Evolutionary conservation across 2,329 filamentous ascomycete genomes (phyloP), one percentile per base, ranked within the genome.

Genomic region (Diplodia mutila): DNA sequence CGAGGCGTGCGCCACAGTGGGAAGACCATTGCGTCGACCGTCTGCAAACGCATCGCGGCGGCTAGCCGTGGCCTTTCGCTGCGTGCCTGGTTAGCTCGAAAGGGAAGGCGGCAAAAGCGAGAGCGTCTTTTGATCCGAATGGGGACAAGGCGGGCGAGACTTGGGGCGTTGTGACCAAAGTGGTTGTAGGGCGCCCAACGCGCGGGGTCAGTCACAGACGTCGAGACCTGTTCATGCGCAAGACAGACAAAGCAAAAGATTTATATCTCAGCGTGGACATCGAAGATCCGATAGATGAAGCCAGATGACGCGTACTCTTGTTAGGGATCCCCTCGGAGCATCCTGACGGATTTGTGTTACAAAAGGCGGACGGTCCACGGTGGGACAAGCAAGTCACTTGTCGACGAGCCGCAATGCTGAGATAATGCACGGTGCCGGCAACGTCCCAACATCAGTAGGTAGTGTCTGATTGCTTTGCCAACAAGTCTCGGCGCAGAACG

Each of bases 201-300:
- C 21, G 23, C 21, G 34, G 23, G 42, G 37, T 18, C 53, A 37
- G 53, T 46, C 42, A 42, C 14, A 46, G 29, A 37, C 21, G 53
- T 29, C 27, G 21, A n/a, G 34, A 21, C 37, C 34, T 39, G 34
- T 14, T 29, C 55, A 59, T n/a, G 55, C 55, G 55, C 55, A 23
- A 59, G 55, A 46, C 55, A 59, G 42, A 46, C 14, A n/a, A 59
- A 27, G 55, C 55, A 59, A 18, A n/a, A 46, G 21, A 59, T 59
- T 46, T 59, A 59, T 59, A 59, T 48, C 34, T n/a, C 34, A n/a
- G 21, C 25, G 34, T 16, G 37, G 42, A 39, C 23, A 59, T 46
- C 23, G 55, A 16, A 16, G 52, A 32, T 16, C 42, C 3, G 11
- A 9, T 9, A 8, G 11, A 37, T 14, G 11, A 3, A 12, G 11